These are phyloP conservation scores for Psilocybe mexicana DNA, from an alignment of 1,284 basidiomycete species.

Conservation along the genomic window DNA sequence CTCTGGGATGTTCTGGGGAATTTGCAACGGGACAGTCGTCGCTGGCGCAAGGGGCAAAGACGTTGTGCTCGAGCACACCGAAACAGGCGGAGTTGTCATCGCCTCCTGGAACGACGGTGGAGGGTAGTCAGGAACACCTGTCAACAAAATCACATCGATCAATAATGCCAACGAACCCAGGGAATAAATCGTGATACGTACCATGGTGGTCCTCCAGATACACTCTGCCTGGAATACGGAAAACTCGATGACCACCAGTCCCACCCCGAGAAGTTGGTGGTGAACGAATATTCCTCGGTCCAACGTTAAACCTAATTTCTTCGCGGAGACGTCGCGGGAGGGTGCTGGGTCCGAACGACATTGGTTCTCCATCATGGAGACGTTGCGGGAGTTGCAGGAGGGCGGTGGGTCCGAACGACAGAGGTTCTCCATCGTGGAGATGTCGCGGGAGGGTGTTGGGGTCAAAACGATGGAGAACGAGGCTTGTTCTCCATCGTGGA, in stretches of 20 bases:
- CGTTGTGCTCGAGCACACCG: slow-evolving; percentile 32
- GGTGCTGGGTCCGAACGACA: too few species aligned
- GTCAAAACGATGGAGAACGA: too few species aligned
- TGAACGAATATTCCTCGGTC: slow-evolving; percentile 23
- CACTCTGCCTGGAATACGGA: slow-evolving; percentile 19
- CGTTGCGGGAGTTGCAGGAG: too few species aligned
- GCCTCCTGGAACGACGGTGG: slow-evolving; percentile 62
- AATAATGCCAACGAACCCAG: background rate
- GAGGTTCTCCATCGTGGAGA: too few species aligned
- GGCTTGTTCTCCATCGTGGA: too few species aligned
- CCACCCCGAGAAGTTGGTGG: slow-evolving; percentile 12
- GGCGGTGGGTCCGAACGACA: too few species aligned
- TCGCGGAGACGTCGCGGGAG: too few species aligned
- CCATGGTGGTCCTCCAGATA: slow-evolving; percentile 21
- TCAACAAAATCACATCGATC: background rate
- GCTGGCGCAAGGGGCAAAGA: slow-evolving; percentile 26
- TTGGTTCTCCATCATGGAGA: too few species aligned
- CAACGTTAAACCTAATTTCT: slow-evolving; percentile 34
- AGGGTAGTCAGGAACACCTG: slow-evolving; percentile 54
- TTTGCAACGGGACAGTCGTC: slow-evolving; percentile 9
- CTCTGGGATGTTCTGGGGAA: slow-evolving; percentile 20
- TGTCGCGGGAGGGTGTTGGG: too few species aligned
- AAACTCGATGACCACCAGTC: slow-evolving; percentile 13
- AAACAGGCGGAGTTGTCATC: slow-evolving; percentile 36
- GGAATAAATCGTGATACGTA: slow-evolving; percentile 4